These are phyloP conservation scores for Pterulicium gracile DNA, from an alignment of 1,284 basidiomycete genomes.

Conservation along the genomic window DNA sequence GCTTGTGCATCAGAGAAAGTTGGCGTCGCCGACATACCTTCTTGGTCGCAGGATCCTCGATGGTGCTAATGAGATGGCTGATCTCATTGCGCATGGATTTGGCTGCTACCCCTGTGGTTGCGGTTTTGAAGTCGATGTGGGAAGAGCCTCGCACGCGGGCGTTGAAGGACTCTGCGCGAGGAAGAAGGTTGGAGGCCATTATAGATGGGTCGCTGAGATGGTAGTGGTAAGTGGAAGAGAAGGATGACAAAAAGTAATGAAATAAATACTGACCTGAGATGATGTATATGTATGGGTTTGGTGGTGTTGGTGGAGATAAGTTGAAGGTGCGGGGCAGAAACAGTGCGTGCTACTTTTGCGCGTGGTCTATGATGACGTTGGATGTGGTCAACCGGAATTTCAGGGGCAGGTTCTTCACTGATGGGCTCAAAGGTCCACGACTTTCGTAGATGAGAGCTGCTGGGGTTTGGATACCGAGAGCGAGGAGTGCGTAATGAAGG, in stretches of 20 bases:
- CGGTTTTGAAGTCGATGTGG: constrained; percentile 92
- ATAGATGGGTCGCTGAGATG: constrained; percentile 16
- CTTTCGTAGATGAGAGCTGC: constrained; percentile 13
- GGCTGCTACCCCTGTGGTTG: constrained; percentile 93
- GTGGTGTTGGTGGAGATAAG: constrained; percentile 58
- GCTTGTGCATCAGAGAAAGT: constrained; percentile 9
- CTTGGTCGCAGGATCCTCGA: constrained; percentile 70
- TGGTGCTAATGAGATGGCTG: constrained; percentile 81
- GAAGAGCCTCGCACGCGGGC: constrained; percentile 56
- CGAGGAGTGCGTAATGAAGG: constrained; percentile 12
- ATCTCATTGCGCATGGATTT: constrained; percentile 99
- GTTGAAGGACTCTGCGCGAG: constrained; percentile 50
- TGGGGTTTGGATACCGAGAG: constrained; percentile 10
- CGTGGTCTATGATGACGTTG: constrained; percentile 52
- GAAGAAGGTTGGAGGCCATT: constrained; percentile 51
- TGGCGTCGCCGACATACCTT: constrained; percentile 47
- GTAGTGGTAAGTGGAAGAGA: constrained; percentile 8
- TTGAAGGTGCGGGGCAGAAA: constrained; percentile 33
- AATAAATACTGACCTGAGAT: constrained; percentile 24
- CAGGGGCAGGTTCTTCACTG: constrained; percentile 24
- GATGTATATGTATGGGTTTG: constrained; percentile 45
- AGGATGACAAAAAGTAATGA: constrained; percentile 7
- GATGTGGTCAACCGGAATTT: constrained; percentile 22
- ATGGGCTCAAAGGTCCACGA: constrained; percentile 41
- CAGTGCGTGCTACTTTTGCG: constrained; percentile 28